phyloP scores from a whole-genome alignment of 805 yeast genomes.

The Millerozyma miso region DNA sequence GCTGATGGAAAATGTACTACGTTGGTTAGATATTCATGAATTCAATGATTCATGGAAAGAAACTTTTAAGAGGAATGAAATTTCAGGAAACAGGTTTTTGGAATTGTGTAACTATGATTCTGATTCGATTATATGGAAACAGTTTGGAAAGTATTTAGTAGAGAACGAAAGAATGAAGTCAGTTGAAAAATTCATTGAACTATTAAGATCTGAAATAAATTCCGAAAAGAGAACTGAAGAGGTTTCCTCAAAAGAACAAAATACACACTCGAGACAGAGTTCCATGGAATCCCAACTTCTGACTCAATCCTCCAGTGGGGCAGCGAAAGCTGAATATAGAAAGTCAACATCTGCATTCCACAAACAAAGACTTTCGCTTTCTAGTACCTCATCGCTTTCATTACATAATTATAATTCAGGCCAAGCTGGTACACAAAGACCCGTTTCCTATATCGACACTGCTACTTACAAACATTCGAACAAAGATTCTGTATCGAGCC shows the following conservation, averaged over 20 bases:
- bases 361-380: conserved; percentile 18
- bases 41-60: conserved; percentile 75
- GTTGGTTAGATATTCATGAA: conserved; percentile 65
- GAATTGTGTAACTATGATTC: conserved; percentile 63
- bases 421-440: conserved; percentile 23
- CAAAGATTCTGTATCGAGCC: conserved; percentile 17
- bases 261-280: conserved; percentile 11
- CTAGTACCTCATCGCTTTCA: conserved; percentile 15
- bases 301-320: conserved; percentile 5
- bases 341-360: conserved; percentile 29
- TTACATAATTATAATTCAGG: conserved; percentile 1
- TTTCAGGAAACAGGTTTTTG: conserved; percentile 62
- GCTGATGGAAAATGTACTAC: conserved; percentile 61
- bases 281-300: conserved; percentile 15
- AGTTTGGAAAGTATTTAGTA: conserved; percentile 26
- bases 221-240: conserved; percentile 1
- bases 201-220: conserved; percentile 9
- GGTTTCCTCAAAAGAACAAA: not conserved
- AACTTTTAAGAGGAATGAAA: conserved; percentile 52
- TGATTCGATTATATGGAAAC: conserved; percentile 43
- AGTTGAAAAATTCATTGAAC: conserved; percentile 42
- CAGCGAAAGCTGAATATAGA: conserved; percentile 24
- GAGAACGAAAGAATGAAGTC: conserved; percentile 46
- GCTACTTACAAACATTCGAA: conserved; percentile 13
- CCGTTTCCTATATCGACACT: conserved; percentile 37